Conservation (phyloP, 2,329 filamentous ascomycete species). For the Stagonosporopsis cucurbitacearum region DNA sequence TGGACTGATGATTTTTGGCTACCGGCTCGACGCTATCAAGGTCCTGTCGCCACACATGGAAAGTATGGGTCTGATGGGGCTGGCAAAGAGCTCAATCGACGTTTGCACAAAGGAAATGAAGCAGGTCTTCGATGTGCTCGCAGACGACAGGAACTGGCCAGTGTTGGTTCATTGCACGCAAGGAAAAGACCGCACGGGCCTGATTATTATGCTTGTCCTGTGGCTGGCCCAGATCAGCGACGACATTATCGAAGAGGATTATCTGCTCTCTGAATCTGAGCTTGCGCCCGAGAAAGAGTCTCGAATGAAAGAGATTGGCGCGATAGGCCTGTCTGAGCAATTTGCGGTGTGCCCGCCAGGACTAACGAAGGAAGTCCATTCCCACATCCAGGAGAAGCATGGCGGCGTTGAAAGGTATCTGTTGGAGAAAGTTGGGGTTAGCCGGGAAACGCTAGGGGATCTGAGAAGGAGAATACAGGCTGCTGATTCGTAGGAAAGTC, state of each 20-base stretch:
- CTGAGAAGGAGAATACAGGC: slow-evolving; percentile 44
- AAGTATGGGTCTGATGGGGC: slow-evolving; percentile 72
- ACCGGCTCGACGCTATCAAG: slow-evolving; percentile 71
- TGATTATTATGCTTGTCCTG: slow-evolving; percentile 72
- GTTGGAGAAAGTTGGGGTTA: slow-evolving; percentile 65
- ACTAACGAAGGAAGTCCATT: slow-evolving; percentile 66
- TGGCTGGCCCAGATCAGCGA: slow-evolving; percentile 66
- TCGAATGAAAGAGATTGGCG: slow-evolving; percentile 70
- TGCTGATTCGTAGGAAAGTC: slow-evolving; percentile 20
- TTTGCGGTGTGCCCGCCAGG: slow-evolving; percentile 71
- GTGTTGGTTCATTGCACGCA: slow-evolving; percentile 83
- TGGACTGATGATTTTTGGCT: slow-evolving; percentile 68
- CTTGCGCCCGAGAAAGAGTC: slow-evolving; percentile 67
- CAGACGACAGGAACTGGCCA: slow-evolving; percentile 62
- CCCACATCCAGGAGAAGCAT: slow-evolving; percentile 66
- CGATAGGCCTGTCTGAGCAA: slow-evolving; percentile 70
- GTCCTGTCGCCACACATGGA: slow-evolving; percentile 75
- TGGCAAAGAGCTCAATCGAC: slow-evolving; percentile 73
- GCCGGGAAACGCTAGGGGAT: slow-evolving; percentile 41
- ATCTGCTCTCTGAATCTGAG: slow-evolving; percentile 68
- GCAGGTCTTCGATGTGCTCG: slow-evolving; percentile 58
- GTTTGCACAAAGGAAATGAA: slow-evolving; percentile 69
- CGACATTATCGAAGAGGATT: slow-evolving; percentile 72
- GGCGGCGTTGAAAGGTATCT: slow-evolving; percentile 73
- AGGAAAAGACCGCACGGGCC: slow-evolving; percentile 83